Conservation (phyloP, 805 yeast species). For the Jamesozyma rosinii region DNA sequence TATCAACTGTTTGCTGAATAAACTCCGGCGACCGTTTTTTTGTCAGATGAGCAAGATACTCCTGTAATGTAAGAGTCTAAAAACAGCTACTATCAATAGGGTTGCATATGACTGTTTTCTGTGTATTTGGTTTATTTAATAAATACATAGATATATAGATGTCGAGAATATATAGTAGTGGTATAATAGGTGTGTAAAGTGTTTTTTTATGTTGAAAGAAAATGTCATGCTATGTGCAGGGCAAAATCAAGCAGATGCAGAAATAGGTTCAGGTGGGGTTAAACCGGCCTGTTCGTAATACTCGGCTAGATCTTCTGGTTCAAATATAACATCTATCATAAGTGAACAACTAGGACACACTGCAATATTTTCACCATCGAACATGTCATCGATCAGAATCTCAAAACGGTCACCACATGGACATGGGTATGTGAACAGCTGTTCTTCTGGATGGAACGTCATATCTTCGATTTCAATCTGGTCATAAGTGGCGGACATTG, state of each 20-base stretch:
- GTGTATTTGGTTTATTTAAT: too few species aligned
- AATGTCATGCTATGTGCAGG: too few species aligned
- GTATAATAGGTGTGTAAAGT: too few species aligned
- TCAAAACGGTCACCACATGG: slow-evolving; percentile 97
- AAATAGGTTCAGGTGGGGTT: slow-evolving; percentile 24
- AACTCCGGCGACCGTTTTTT: too few species aligned
- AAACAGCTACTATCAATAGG: too few species aligned
- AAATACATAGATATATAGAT: too few species aligned
- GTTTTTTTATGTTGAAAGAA: too few species aligned
- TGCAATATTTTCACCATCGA: slow-evolving; percentile 88
- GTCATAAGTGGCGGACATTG: slow-evolving; percentile 62
- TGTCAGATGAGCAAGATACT: too few species aligned
- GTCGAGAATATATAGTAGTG: too few species aligned
- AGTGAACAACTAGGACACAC: slow-evolving; percentile 94
- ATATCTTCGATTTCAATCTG: slow-evolving; percentile 96
- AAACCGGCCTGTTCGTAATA: slow-evolving; percentile 33
- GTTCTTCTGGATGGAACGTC: slow-evolving; percentile 76
- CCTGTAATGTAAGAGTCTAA: too few species aligned
- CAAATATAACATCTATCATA: slow-evolving; percentile 87
- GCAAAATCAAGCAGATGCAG: slow-evolving; percentile 5
- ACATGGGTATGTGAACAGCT: slow-evolving; percentile 86
- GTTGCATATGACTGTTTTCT: too few species aligned
- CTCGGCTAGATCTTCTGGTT: slow-evolving; percentile 41
- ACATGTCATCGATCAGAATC: slow-evolving; percentile 71
- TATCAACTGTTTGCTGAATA: too few species aligned